Evolutionary conservation across 345 rosid species (phyloP), one percentile per base, ranked within the genome.

Genomic region (Eucalyptus rudis): DNA sequence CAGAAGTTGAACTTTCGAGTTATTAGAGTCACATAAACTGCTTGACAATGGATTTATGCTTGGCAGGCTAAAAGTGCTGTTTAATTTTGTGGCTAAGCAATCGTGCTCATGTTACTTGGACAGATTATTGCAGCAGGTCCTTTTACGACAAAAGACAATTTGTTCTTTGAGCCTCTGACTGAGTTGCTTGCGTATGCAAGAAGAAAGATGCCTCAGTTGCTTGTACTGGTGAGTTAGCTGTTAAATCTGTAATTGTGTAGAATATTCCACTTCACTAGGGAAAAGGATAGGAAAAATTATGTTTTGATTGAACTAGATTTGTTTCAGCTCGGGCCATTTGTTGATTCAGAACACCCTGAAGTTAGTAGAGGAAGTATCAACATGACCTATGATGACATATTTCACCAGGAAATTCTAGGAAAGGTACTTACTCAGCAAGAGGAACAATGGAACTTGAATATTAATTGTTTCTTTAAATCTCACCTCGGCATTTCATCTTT

Each of bases 91-190:
- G 13, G 27, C 44, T 31, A 24, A 51, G 20, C 44, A 25, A 13
- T 86, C 33, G 10, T 66, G 85, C 79, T 50, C 44, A 16, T 89
- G 49, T 76, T 89, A 45, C 89, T 76, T 59, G 36, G 88, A 89
- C 93, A 98, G 98, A 94, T 97, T 88, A 93, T 96, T 94, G 98
- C 98, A 80, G 93, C 99, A 27, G 99, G 98, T 71, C 99, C 99
- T 88, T 98, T 96, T 92, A 95, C 97, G 43, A 96, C 99, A 44
- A 89, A 92, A 76, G 99, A 95, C 92, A 97, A 96, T 93, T 92
- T 98, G 88, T 91, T 92, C 87, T 98, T 97, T 91, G 99, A 97
- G 93, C 99, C 99, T 91, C 94, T 96, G 87, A 91, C 86, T 45
- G 99, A 98, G 94, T 94, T 98, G 91, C 94, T 95, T 86, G 94